Base-by-base conservation (phyloP, 164 flowering plant species). In the Magnolia officinalis region DNA sequence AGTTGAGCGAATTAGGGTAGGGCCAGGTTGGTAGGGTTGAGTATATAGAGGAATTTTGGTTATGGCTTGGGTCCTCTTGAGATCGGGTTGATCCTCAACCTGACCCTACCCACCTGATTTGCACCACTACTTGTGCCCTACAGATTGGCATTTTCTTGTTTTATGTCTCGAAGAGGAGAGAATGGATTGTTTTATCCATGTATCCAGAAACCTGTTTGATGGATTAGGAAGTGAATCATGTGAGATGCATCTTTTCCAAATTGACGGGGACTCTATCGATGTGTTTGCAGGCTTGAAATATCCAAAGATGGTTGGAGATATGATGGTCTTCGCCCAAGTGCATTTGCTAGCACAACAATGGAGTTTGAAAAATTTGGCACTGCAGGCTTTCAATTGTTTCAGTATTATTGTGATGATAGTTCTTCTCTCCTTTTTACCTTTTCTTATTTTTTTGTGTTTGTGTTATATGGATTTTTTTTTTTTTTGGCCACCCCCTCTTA, bases 241-340 rank as follows among this genome's bases (percentile, higher is more conserved):
- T 9, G 61, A 55, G 61, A 55, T 55, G 19, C 10, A 11, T 16
- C 19, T 55, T 11, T 16, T 16, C 18, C 4, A 55, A 1, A 29
- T 6, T 29, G 50, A 68, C 13, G 13, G 18, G 18, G 6, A 29
- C 20, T 37, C 16, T 29, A 19, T 31, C 2, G 8, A 10, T 16
- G n/a, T 68, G 26, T 66, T 66, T 29, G 49, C 71, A 68, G 71
- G 71, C 71, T 37, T 68, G 50, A 68, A 45, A 64, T 16, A 21
- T n/a, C 19, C 8, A 13, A 8, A 29, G 31, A 19, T 18, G 63
- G 16, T 10, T 23, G 29, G 68, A 3, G 68, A 24, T 4, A 0
- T 24, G 45, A 37, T 37, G 61, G 61, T 55, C 3, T 0, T 55
- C 61, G 0, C 18, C 14, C 16, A 11, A 55, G 61, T 55, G 18